Conservation (phyloP, 805 yeast genomes). For the Kluyveromyces aestuarii region DNA sequence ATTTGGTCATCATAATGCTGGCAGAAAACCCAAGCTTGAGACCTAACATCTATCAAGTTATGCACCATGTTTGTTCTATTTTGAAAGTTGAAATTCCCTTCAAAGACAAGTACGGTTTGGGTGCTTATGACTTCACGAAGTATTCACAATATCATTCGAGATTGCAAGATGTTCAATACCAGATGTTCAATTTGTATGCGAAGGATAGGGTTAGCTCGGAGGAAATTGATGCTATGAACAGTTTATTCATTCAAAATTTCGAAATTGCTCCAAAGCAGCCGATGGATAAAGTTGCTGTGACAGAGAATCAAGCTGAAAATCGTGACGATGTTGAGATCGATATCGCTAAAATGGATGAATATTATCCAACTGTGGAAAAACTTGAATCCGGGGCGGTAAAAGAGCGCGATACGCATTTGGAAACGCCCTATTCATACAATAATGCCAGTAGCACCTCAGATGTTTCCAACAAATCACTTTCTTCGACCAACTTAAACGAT, state of each 20-base stretch:
- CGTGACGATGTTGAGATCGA: neutral
- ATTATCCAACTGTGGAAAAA: slow-evolving; percentile 19
- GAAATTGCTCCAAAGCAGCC: slow-evolving; percentile 26
- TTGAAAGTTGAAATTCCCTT: slow-evolving; percentile 47
- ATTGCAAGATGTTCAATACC: slow-evolving; percentile 20
- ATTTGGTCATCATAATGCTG: slow-evolving; percentile 67
- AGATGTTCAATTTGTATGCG: slow-evolving; percentile 20
- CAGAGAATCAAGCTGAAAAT: neutral
- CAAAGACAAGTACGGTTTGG: slow-evolving; percentile 33
- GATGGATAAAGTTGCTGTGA: slow-evolving; percentile 6
- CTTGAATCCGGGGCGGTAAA: slow-evolving; percentile 2
- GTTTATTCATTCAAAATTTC: slow-evolving; percentile 19
- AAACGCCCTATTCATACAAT: neutral
- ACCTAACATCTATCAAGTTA: slow-evolving; percentile 81
- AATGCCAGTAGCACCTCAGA: neutral
- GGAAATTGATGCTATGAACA: slow-evolving; percentile 14
- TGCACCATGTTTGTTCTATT: slow-evolving; percentile 53
- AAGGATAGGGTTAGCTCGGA: slow-evolving; percentile 12
- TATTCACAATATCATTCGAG: slow-evolving; percentile 41
- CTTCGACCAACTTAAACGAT: neutral
- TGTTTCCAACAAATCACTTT: neutral
- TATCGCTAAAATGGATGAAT: slow-evolving; percentile 2
- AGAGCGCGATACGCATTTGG: neutral
- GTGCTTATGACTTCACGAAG: slow-evolving; percentile 50
- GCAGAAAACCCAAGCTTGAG: slow-evolving; percentile 75